Percentiles rank a stretch among this genome's conserved stretches.
Evolutionary conservation across 108 stramenopile genomes (phyloP).

Genomic region (Nitzschia sp.): DNA sequence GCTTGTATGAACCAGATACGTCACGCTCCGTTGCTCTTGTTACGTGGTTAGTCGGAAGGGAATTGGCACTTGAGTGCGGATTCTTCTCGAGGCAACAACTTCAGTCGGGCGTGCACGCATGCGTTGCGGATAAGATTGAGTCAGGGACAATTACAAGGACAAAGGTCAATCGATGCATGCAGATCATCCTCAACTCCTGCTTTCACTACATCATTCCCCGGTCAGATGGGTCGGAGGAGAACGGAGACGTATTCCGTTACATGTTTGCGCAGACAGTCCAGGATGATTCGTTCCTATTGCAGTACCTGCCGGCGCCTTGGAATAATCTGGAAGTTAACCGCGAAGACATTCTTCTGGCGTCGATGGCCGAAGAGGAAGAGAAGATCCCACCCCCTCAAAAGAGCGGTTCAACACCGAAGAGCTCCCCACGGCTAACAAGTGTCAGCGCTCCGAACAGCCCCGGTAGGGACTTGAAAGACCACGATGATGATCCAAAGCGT

Average conservation of each 20-base stretch:
- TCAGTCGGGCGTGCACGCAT: slow-evolving; percentile 83
- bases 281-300: slow-evolving; percentile 60
- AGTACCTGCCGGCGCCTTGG: slow-evolving; percentile 70
- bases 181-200: slow-evolving; percentile 89
- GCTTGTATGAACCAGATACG: slow-evolving; percentile 87
- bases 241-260: slow-evolving; percentile 64
- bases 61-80: slow-evolving; percentile 68
- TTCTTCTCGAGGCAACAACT: slow-evolving; percentile 87
- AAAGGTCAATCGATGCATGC: slow-evolving; percentile 92
- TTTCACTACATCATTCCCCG: slow-evolving; percentile 91
- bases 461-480: slow-evolving; percentile 24
- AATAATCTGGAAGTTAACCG: slow-evolving; percentile 55
- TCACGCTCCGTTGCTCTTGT: slow-evolving; percentile 81
- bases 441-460: slow-evolving; percentile 20
- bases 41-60: slow-evolving; percentile 86
- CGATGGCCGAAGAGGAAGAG: slow-evolving; percentile 23
- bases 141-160: slow-evolving; percentile 81
- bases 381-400: neutral
- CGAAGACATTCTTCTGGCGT: slow-evolving; percentile 38
- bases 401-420: slow-evolving; percentile 13
- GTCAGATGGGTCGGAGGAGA: slow-evolving; percentile 83
- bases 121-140: slow-evolving; percentile 77
- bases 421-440: slow-evolving; percentile 26
- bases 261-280: slow-evolving; percentile 50
- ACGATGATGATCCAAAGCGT: slow-evolving; percentile 66